A percentile compares a stretch with the other conserved stretches of the same genome.
phyloP scores from a whole-genome alignment of 768 basidiomycete species.

The Agaricus sinodeliciosus region DNA sequence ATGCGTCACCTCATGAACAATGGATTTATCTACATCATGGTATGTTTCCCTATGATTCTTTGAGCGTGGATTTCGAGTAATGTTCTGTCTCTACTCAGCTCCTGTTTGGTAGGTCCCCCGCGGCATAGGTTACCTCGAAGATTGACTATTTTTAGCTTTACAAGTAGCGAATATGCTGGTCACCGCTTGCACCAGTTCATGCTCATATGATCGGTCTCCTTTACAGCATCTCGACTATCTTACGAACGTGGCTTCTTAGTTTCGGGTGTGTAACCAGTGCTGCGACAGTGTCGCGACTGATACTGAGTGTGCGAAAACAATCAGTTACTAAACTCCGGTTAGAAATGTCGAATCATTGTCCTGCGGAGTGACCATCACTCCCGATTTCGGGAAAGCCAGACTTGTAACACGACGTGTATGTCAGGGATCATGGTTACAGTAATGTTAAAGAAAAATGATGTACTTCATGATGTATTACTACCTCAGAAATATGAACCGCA shows the following conservation, averaged over 20 bases:
- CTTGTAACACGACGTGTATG: not conserved
- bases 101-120: slow-evolving; percentile 2
- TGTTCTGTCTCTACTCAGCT: not conserved
- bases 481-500: too few species aligned
- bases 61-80: not conserved
- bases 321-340: not conserved
- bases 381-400: not conserved
- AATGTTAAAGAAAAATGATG: too few species aligned
- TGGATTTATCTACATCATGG: slow-evolving; percentile 4
- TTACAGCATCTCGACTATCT: not conserved
- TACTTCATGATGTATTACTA: too few species aligned
- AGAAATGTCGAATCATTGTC: not conserved
- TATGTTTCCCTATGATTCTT: not conserved
- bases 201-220: not conserved
- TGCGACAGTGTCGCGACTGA: slow-evolving; percentile 3
- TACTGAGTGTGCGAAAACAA: slow-evolving; percentile 3
- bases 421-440: not conserved
- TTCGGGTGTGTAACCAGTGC: slow-evolving; percentile 4
- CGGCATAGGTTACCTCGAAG: not conserved
- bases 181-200: slow-evolving; percentile 4
- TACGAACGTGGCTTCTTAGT: not conserved
- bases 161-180: slow-evolving; percentile 2
- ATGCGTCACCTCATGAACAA: not conserved
- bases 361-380: not conserved
- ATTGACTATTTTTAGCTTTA: not conserved